Base-by-base conservation (phyloP, 1,139 yeast species). In the Hyphopichia burtonii region DNA sequence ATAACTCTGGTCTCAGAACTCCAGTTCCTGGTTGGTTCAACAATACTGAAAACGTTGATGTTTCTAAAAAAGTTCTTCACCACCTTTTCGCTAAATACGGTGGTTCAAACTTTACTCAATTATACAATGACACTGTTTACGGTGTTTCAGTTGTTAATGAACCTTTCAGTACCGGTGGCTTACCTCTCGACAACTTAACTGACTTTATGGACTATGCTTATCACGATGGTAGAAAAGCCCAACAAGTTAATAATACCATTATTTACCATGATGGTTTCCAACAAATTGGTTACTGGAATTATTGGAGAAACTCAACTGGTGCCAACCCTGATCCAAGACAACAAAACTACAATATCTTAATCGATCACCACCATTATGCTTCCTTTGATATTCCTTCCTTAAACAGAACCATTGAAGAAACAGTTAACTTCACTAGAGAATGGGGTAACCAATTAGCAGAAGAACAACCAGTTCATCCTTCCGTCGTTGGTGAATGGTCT, bases 41-140 rank as follows among this genome's bases (percentile, higher is more conserved):
- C 17, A n/a, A 37, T 4, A 37, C 39, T 16, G 39, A 31, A 31
- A 16, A 37, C 22, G 35, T 37, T 17, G 30, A 31, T 10, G 19
- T 37, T 18, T 8, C 39, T 20, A 48, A 64, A 17, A 56, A 65
- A 10, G 76, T 80, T 3, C 63, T 82, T 51, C 51, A 66, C 15
- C 59, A 65, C 39, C 75, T 80, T 31, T 68, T 68, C 45, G 42
- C 52, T 7, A 76, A 71, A 48, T 80, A 79, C 48, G 79, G 80
- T 11, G 48, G 61, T 5, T 57, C 59, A 1, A 50, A 54, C 9
- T 49, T 54, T 31, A 62, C 65, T 5, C 46, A 52, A 6, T 52
- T 65, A 36, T 78, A 74, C 47, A 55, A 59, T 7, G 80, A 79
- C 47, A 38, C 46, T 5, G 43, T 50, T 2, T 50, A 55, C 33